Base-by-base conservation (phyloP, 805 yeast species). In the Cyberlindnera mississippiensis region DNA sequence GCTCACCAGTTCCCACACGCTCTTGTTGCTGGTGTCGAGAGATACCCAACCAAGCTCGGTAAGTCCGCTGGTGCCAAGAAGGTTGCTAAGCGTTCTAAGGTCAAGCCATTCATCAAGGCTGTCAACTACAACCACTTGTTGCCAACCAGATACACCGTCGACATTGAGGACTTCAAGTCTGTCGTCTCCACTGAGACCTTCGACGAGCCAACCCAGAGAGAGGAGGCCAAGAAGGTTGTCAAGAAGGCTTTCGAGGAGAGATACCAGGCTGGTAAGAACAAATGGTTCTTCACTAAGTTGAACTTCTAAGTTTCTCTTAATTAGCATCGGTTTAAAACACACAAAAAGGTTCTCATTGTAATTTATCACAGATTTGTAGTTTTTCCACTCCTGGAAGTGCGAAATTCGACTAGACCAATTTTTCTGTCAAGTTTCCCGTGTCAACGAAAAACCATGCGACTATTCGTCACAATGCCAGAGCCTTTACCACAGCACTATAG, bases 71-170 rank as follows among this genome's bases (percentile, higher is more conserved):
- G 91, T 69, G 86, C 89, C 63, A 91, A 93, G 90, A 88, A 88
- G 79, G 80, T 83, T 64, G 95, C 96, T 62, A 88, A 87, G 85
- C 87, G 95, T 80, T 86, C 96, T 67, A 86, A 84, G 81, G 86
- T 93, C 69, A 93, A 93, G 93, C 97, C 99, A 66, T 93, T 93
- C 75, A 89, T 93, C 79, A 93, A 91, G 82, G 89, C 86, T 68
- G 81, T 93, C 72, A 93, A 93, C 96, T 93, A 90, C 96, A 89
- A 89, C 89, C 99, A 93, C 76, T 80, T 93, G 73, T 84, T 93
- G 91, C 99, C 99, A 80, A 93, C 99, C 69, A 90, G 99, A 81
- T 93, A 93, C 86, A 80, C 96, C 52, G 82, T 93, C 67, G 98
- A 93, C 71, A 93, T 91, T 66, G 98, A 93, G 72, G 75, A 87